These are phyloP conservation scores for Trametes versicolor DNA, from an alignment of 1,284 basidiomycete species.

Conservation along the genomic window DNA sequence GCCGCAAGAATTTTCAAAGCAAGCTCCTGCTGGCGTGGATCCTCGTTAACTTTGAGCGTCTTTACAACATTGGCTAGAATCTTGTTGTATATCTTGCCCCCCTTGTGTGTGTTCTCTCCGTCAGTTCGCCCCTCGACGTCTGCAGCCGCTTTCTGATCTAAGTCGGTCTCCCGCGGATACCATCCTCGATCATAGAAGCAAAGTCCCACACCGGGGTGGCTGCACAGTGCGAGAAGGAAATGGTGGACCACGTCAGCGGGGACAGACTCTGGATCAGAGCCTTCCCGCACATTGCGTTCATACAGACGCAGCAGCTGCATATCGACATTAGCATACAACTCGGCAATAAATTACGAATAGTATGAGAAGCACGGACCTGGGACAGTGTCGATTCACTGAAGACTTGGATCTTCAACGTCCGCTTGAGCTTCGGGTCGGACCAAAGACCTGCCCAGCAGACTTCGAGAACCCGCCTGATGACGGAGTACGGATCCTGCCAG, in stretches of 20 bases:
- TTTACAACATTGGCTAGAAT: constrained; percentile 83
- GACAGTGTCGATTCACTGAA: constrained; percentile 72
- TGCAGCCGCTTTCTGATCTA: constrained; percentile 31
- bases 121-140: constrained; percentile 46
- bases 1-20: constrained; percentile 80
- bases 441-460: constrained; percentile 75
- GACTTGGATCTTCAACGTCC: constrained; percentile 71
- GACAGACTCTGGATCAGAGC: constrained; percentile 58
- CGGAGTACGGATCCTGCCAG: constrained; percentile 64
- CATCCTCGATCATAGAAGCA: constrained; percentile 93
- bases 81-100: constrained; percentile 81
- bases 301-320: constrained; percentile 77
- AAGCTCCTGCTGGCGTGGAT: constrained; percentile 87
- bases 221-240: constrained; percentile 89
- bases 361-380: constrained; percentile 54
- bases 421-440: constrained; percentile 73
- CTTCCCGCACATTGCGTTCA: constrained; percentile 64
- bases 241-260: constrained; percentile 88
- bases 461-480: constrained; percentile 69
- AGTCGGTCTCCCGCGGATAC: constrained; percentile 78
- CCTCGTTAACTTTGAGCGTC: constrained; percentile 83
- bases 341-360: not conserved
- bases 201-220: constrained; percentile 83
- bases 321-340: not conserved
- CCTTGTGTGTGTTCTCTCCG: constrained; percentile 48